Evolutionary conservation across 1,284 basidiomycete genomes (phyloP).

Genomic region (Apiotrichum brassicae): DNA sequence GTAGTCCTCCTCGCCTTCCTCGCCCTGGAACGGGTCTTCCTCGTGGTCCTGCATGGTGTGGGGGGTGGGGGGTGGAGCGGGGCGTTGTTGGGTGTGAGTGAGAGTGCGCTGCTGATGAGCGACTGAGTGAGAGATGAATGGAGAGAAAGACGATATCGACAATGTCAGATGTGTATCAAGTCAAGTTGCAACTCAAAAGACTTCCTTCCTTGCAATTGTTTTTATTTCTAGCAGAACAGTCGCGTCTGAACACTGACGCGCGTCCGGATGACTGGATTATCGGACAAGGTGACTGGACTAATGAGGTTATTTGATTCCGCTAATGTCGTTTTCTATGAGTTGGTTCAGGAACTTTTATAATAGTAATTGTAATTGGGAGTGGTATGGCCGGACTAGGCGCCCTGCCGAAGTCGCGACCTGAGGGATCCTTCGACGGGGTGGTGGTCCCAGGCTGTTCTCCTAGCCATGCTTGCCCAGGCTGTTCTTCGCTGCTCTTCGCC

Average conservation of each 20-base stretch:
- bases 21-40: slow-evolving; percentile 37
- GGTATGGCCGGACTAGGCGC: background rate
- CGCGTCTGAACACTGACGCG: background rate
- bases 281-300: slow-evolving; percentile 6
- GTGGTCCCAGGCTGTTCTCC: no score
- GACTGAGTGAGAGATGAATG: background rate
- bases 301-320: background rate
- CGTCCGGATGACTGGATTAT: background rate
- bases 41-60: slow-evolving; percentile 18
- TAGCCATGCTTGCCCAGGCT: no score
- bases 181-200: no score
- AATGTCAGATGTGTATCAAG: no score
- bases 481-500: no score
- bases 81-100: background rate
- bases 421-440: no score
- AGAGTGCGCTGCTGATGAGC: background rate
- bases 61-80: background rate
- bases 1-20: slow-evolving; percentile 54
- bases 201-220: slow-evolving; percentile 2
- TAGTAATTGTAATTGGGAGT: background rate
- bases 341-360: background rate
- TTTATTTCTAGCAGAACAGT: background rate
- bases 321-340: background rate
- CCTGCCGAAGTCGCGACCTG: no score
- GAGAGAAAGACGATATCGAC: background rate